A percentile compares a stretch with the other conserved stretches of the same genome.
Conservation (phyloP, 129 eudicot genomes). For the carrot (Daucus carota) region DH1_v3.0 NC_030384.2:36942001-36942500, state of each 20-base stretch:
- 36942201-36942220: neutral
- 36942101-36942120: neutral
- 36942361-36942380: constrained; percentile 75
- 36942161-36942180: neutral
- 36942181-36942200: neutral
- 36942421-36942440: constrained; percentile 61
- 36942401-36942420: constrained; percentile 64
- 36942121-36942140: neutral
- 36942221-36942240: neutral
- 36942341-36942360: constrained; percentile 11
- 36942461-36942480: constrained; percentile 47
- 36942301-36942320: neutral
- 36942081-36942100: neutral
- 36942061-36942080: neutral
- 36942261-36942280: neutral
- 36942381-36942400: constrained; percentile 68
- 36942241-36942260: neutral
- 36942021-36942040: neutral
- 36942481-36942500: constrained; percentile 97
- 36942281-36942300: neutral
- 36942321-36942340: neutral
- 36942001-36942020: neutral
- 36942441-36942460: constrained; percentile 45
- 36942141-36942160: neutral
- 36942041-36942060: neutral